Base-by-base conservation (phyloP, 345 rosid species). In the Populus euphratica region DNA sequence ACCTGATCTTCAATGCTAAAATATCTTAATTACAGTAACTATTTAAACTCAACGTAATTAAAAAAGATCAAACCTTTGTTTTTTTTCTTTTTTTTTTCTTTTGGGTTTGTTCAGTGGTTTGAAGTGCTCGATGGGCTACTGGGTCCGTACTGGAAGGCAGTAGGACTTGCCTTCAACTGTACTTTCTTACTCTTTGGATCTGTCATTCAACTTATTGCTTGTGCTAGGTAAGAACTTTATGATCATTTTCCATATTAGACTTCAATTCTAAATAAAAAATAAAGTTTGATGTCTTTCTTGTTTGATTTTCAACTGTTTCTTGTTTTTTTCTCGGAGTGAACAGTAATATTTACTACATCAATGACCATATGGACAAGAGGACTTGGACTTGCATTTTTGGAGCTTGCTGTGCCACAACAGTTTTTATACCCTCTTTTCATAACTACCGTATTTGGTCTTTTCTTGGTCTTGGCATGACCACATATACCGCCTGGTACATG, bases 391-490 rank as follows among this genome's bases (percentile, higher is more conserved):
- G 94, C 39, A 96, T 96, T 71, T 96, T 96, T 77, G 99, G 99
- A 85, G 99, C 99, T 82, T 96, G 99, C 79, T 96, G 99, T 83
- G 99, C 99, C 47, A 96, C 99, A 71, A 96, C 99, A 4, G 98
- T 96, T 39, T 96, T 96, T 81, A 94, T 96, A 49, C 99, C 99
- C 0, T 96, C 99, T 9, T 96, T 96, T 67, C 99, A 94, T 85
- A 96, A 96, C 85, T 96, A 96, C 87, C 87, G 99, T 43, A 91
- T 96, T 65, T 96, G 99, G 99, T 92, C 99, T 21, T 96, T 96
- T 84, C 93, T 96, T 31, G 99, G 99, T 49, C 92, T 96, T 49
- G 95, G 91, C 38, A 96, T 96, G 99, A 96, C 99, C 81, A 96
- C 99, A n/a, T 96, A 94, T 83, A 96, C 99, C 6, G 99, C 99